These are phyloP conservation scores for Ophiostoma montium DNA, from an alignment of 2,329 filamentous ascomycete species.

Conservation along the genomic window DNA sequence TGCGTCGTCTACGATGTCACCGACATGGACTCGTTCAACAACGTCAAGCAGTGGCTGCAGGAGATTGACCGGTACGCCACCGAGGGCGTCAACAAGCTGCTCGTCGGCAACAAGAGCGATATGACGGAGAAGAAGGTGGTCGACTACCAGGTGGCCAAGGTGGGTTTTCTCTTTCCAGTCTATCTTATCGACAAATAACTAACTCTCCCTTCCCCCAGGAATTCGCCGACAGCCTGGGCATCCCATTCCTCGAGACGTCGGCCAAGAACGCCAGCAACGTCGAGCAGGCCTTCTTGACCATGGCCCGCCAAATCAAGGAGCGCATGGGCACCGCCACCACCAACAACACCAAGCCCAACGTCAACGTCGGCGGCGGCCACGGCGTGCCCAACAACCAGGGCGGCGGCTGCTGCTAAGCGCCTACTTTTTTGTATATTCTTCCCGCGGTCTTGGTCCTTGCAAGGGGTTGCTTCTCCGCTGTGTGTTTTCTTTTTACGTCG, in stretches of 20 bases:
- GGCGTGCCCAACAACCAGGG: conserved; percentile 52
- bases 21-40: conserved; percentile 99
- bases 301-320: conserved; percentile 99
- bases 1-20: conserved; percentile 99
- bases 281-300: conserved; percentile 98
- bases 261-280: conserved; percentile 99
- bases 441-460: background rate
- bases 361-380: conserved; percentile 89
- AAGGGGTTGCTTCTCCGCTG: no score
- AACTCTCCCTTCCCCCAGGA: conserved; percentile 52
- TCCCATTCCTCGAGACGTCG: conserved; percentile 98
- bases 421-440: background rate
- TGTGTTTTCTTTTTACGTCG: no score
- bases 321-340: conserved; percentile 93
- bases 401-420: conserved; percentile 22
- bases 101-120: conserved; percentile 99
- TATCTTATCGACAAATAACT: background rate
- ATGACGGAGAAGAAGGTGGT: conserved; percentile 99
- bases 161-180: no score
- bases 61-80: conserved; percentile 99
- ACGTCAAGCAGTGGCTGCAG: conserved; percentile 99
- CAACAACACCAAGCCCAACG: conserved; percentile 96
- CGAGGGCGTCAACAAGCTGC: conserved; percentile 97
- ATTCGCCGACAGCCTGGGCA: conserved; percentile 96
- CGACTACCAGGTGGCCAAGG: conserved; percentile 98